Evolutionary conservation across 2,329 filamentous ascomycete genomes (phyloP).

Genomic region (Scedosporium minutisporum): DNA sequence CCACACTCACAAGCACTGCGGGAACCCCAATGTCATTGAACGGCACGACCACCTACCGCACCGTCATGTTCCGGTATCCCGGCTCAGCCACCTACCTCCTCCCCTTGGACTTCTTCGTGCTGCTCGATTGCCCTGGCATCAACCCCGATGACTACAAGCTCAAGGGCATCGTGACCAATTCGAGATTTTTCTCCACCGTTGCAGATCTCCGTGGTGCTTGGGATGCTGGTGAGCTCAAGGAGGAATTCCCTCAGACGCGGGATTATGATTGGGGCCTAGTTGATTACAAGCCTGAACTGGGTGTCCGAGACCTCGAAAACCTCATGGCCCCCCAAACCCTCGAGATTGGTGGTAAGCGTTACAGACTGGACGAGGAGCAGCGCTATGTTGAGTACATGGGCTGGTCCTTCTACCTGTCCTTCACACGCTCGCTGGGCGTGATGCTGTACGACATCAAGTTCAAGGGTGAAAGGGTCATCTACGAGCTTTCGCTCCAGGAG

Average conservation of each 20-base stretch:
- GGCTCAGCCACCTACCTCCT: slow-evolving; percentile 28
- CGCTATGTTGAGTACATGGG: slow-evolving; percentile 43
- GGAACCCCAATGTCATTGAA: slow-evolving; percentile 29
- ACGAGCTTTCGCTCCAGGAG: slow-evolving; percentile 43
- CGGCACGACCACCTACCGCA: slow-evolving; percentile 26
- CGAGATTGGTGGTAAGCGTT: slow-evolving; percentile 28
- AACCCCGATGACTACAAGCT: slow-evolving; percentile 31
- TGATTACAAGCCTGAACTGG: slow-evolving; percentile 20
- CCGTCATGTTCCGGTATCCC: slow-evolving; percentile 31
- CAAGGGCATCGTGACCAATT: slow-evolving; percentile 31
- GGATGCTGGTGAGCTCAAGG: slow-evolving; percentile 24
- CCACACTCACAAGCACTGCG: slow-evolving; percentile 21
- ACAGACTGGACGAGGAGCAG: slow-evolving; percentile 31
- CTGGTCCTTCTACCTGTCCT: slow-evolving; percentile 40
- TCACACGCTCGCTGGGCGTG: slow-evolving; percentile 32
- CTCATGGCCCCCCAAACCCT: slow-evolving; percentile 24
- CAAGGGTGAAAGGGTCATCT: slow-evolving; percentile 39
- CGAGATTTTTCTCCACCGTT: slow-evolving; percentile 24
- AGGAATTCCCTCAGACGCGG: slow-evolving; percentile 22
- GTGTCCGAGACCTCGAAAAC: slow-evolving; percentile 22
- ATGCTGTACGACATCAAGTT: slow-evolving; percentile 40
- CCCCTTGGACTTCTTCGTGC: slow-evolving; percentile 34
- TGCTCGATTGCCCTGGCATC: slow-evolving; percentile 32
- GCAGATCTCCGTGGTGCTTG: slow-evolving; percentile 25
- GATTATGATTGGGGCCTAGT: slow-evolving; percentile 24